These are phyloP conservation scores for Entomortierella beljakovae DNA, from an alignment of 192 early-diverging fungal genomes.

Conservation along the genomic window DNA sequence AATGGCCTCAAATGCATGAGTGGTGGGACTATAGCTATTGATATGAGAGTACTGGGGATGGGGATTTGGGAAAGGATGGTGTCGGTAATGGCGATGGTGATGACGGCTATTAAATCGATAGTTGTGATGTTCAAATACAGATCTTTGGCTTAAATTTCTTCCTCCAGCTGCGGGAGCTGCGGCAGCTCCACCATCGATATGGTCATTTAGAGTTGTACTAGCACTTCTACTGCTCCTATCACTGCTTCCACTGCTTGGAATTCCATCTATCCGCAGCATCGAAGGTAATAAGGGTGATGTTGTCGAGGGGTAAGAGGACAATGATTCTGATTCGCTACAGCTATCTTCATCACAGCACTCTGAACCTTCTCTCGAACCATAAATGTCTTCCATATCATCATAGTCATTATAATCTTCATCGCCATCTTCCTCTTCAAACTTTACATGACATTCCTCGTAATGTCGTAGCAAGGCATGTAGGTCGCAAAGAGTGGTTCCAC, in stretches of 20 bases:
- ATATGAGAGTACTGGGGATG: neutral
- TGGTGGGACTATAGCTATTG: conserved; percentile 11
- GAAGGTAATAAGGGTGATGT: neutral
- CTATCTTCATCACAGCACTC: conserved; percentile 40
- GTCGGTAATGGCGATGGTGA: neutral
- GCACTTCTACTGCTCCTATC: conserved; percentile 10
- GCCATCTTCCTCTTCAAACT: conserved; percentile 85
- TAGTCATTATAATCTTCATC: conserved; percentile 8
- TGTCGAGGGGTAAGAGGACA: conserved; percentile 10
- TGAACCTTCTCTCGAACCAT: neutral
- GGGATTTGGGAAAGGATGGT: neutral
- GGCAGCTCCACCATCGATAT: no score
- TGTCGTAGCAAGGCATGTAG: conserved; percentile 95
- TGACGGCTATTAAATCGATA: no score
- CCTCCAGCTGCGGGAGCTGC: neutral
- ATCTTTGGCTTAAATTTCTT: neutral
- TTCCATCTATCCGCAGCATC: conserved; percentile 2
- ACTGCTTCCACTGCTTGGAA: neutral
- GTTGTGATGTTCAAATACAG: conserved; percentile 10
- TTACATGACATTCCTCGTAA: conserved; percentile 95
- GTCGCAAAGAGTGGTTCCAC: conserved; percentile 86
- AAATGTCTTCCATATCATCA: neutral
- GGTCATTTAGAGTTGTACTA: neutral
- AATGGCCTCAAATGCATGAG: conserved; percentile 22
- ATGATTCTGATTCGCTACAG: conserved; percentile 46